Percentiles rank a stretch among this genome's conserved stretches.
phyloP scores from a whole-genome alignment of 2,329 filamentous ascomycete genomes.

The Fusarium burgessii region DNA sequence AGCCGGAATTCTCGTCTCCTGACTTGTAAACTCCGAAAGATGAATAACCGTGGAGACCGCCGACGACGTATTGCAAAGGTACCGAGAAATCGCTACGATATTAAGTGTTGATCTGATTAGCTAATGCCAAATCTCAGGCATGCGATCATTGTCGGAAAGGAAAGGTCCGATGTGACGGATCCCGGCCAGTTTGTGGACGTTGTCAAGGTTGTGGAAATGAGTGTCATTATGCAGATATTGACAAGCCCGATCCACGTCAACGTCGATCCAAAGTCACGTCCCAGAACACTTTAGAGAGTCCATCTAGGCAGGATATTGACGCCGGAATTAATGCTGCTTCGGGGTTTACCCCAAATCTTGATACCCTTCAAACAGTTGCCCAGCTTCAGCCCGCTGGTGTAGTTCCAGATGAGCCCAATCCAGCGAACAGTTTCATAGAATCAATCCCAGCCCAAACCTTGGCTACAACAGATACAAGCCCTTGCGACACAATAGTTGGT shows the following conservation, averaged over 20 bases:
- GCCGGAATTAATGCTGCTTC: not conserved
- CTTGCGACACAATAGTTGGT: not conserved
- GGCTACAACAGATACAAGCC: not conserved
- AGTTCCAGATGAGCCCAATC: too few relatives aligned
- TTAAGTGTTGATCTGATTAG: fast-evolving
- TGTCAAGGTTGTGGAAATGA: not conserved
- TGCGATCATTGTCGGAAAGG: not conserved
- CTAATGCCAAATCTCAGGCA: not conserved
- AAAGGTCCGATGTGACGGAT: not conserved
- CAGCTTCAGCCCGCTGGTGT: not conserved
- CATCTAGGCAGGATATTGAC: not conserved
- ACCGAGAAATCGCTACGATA: not conserved
- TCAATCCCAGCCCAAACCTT: not conserved
- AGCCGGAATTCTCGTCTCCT: not conserved
- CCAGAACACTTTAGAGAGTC: not conserved
- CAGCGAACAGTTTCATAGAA: not conserved
- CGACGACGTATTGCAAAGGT: not conserved
- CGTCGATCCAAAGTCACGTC: not conserved
- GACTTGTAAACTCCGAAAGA: not conserved
- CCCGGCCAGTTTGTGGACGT: not conserved
- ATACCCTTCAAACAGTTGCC: not conserved
- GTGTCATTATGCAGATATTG: not conserved
- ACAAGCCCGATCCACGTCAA: not conserved
- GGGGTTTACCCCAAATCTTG: not conserved
- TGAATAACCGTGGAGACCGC: not conserved